Evolutionary conservation across 176 grass and related monocot species (phyloP).

Genomic region (Carex pumila): DNA sequence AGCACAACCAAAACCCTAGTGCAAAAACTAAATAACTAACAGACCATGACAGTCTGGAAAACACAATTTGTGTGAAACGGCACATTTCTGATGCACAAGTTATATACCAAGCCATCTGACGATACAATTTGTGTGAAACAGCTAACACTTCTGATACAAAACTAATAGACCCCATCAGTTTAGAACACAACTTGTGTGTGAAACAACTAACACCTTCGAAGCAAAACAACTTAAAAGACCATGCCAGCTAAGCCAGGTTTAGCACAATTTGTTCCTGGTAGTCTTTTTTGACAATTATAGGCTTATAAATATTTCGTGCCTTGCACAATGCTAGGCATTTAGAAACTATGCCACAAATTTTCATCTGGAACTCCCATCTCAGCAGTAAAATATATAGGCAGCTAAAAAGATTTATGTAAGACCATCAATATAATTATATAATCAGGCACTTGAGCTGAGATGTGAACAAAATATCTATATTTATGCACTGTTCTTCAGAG

Average conservation of each 20-base stretch:
- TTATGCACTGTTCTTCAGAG: neutral
- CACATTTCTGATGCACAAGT: neutral
- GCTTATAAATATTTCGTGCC: neutral
- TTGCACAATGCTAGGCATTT: neutral
- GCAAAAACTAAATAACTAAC: neutral
- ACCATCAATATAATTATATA: neutral
- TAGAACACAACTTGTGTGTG: neutral
- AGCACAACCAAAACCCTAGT: neutral
- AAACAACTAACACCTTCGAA: neutral
- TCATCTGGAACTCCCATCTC: too few species aligned
- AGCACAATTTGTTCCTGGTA: neutral
- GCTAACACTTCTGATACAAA: neutral
- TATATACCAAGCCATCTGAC: neutral
- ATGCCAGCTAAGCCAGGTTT: neutral
- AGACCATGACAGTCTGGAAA: neutral
- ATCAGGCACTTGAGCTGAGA: neutral
- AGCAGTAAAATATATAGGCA: neutral
- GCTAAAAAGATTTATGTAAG: neutral
- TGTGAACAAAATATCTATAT: neutral
- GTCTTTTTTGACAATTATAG: neutral
- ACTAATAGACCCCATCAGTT: neutral
- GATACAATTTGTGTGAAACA: neutral
- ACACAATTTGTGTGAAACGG: neutral
- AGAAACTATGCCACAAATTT: neutral
- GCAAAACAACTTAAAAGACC: neutral